Evolutionary conservation across 1,284 basidiomycete genomes (phyloP).

Genomic region (Cutaneotrichosporon dermatis): DNA sequence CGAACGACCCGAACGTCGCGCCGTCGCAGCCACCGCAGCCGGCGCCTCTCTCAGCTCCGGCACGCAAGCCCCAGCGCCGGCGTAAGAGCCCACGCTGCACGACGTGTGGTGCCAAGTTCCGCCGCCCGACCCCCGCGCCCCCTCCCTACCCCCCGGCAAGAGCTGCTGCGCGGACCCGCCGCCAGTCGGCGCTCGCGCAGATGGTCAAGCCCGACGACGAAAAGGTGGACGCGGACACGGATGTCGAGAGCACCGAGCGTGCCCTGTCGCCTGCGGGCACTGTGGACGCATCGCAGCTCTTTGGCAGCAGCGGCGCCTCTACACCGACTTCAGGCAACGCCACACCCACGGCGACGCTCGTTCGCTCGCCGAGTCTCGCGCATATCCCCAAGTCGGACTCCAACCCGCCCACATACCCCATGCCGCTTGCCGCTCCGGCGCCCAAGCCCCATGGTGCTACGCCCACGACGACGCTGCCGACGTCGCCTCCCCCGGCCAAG

Average conservation of each 20-base stretch:
- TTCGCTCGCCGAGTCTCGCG: neutral
- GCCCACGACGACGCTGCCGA: constrained; percentile 5
- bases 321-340: neutral
- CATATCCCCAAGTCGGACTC: neutral
- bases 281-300: neutral
- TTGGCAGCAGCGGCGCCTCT: neutral
- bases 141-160: constrained; percentile 12
- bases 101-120: constrained; percentile 10
- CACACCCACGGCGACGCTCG: neutral
- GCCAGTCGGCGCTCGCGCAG: constrained; percentile 7
- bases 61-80: constrained; percentile 2
- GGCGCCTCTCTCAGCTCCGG: neutral
- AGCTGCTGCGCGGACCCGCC: constrained; percentile 15
- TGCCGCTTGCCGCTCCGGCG: constrained; percentile 16
- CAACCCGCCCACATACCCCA: neutral
- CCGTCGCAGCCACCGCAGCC: neutral
- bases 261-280: constrained; percentile 5
- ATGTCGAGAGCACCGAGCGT: neutral
- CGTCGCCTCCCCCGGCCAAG: constrained; percentile 18
- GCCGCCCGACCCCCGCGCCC: constrained; percentile 6
- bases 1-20: too few species aligned
- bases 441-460: constrained; percentile 27
- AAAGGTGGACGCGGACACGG: neutral
- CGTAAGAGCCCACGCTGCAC: constrained; percentile 7
- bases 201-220: constrained; percentile 6